phyloP scores from a whole-genome alignment of 2,329 filamentous ascomycete species.

The Rutstroemia sp. region DNA sequence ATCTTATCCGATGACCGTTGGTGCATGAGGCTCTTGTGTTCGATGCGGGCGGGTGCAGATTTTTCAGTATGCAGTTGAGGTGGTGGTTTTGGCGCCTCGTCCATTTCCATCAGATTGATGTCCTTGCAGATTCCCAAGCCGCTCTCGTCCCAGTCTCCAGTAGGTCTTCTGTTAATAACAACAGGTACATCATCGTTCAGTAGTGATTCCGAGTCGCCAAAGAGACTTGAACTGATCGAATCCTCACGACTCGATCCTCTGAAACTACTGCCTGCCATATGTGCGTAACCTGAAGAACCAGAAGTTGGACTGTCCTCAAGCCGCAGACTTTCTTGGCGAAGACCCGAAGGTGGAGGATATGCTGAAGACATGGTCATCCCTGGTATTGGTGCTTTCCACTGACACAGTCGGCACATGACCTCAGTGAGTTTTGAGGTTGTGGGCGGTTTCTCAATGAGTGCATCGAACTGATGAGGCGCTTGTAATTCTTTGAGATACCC shows the following conservation, averaged over 20 bases:
- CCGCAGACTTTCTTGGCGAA: slow-evolving; percentile 56
- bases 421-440: slow-evolving; percentile 87
- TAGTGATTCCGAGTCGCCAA: slow-evolving; percentile 76
- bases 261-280: slow-evolving; percentile 70
- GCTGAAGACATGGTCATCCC: slow-evolving; percentile 39
- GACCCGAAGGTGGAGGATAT: slow-evolving; percentile 53
- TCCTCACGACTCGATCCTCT: slow-evolving; percentile 76
- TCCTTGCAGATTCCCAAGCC: slow-evolving; percentile 72
- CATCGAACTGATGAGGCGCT: slow-evolving; percentile 91
- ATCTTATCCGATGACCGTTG: slow-evolving; percentile 68
- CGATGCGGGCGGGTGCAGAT: slow-evolving; percentile 58
- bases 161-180: slow-evolving; percentile 64
- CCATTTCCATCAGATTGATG: slow-evolving; percentile 29
- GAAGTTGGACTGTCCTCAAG: slow-evolving; percentile 71
- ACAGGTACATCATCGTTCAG: slow-evolving; percentile 72
- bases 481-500: slow-evolving; percentile 97
- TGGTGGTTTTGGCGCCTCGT: slow-evolving; percentile 33
- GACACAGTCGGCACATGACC: slow-evolving; percentile 77
- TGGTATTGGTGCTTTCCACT: slow-evolving; percentile 76
- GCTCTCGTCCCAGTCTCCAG: slow-evolving; percentile 71
- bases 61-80: slow-evolving; percentile 51
- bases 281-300: slow-evolving; percentile 63
- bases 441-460: slow-evolving; percentile 91
- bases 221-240: slow-evolving; percentile 81
- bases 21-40: slow-evolving; percentile 37